Evolutionary conservation across 768 basidiomycete species (phyloP), one percentile per base, ranked within the genome.

Genomic region (Leccinum boreale): DNA sequence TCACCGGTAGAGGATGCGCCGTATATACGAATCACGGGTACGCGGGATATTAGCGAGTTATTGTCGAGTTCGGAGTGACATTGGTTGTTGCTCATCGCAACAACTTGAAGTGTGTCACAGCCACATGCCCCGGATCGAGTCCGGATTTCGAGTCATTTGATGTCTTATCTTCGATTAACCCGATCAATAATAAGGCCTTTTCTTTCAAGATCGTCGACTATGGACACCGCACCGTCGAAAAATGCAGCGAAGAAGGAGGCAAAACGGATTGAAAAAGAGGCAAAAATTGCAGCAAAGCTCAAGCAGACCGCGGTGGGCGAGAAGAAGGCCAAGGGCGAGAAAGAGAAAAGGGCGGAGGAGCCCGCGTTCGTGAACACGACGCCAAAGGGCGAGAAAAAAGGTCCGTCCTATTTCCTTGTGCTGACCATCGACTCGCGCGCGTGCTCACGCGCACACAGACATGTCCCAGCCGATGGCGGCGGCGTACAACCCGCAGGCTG

Each of bases 401-500:
- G 95, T 91, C 49, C 42, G 42, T 59, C 77, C 4, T 17, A 12
- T 15, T 9, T 12, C 14, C 2, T 46, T 19, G 11, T 28, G 6
- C 6, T 8, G 9, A 21, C 50, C 42, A 54, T 54, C 53, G 50
- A 67, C 33, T 0, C 28, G 15, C 24, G 23, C 53, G 28, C 7
- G 12, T 33, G 23, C 42, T 0, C 42, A 44, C 19, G 42, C 42
- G 42, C 42, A 44, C 42, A 28, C 59, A 96, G 96, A 98, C 74
- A 78, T 97, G 56, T 82, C 90, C 2, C 79, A 85, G 58, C 87
- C 92, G 3, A 96, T 99, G 90, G 83, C 90, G 1, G 79, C 82
- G n/a, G 92, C 90, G 4, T 99, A 98, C 76, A 94, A 98, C 71
- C 96, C 97, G 8, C 87, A 91, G 62, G 90, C 91, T 33, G 90